phyloP scores from a whole-genome alignment of 345 rosid species.

The Capsella bursapastoris region DNA sequence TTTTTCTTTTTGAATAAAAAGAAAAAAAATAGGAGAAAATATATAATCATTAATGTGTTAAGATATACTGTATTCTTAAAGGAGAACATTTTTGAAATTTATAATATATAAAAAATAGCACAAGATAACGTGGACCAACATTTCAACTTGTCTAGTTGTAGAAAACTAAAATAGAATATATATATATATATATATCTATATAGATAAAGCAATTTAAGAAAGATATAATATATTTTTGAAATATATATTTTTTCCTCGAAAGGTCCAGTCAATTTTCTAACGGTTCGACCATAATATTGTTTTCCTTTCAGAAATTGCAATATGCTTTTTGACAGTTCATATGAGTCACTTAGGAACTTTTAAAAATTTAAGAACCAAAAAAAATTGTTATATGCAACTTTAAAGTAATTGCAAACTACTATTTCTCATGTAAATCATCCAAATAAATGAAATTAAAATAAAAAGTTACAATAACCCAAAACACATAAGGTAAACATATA shows the following conservation, averaged over 20 bases:
- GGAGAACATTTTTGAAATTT: not conserved
- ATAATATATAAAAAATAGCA: not conserved
- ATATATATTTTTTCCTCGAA: not conserved
- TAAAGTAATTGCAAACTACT: no score
- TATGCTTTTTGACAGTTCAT: no score
- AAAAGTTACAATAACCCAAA: not conserved
- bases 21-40: not conserved
- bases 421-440: no score
- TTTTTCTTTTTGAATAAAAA: not conserved
- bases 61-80: not conserved
- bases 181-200: no score
- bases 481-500: not conserved
- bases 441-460: not conserved
- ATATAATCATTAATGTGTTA: not conserved
- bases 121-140: not conserved
- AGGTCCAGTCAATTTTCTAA: not conserved
- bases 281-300: not conserved
- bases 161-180: not conserved
- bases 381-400: no score
- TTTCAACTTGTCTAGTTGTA: not conserved
- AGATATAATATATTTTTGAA: not conserved
- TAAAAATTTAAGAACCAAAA: no score
- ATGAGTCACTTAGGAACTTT: no score
- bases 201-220: not conserved
- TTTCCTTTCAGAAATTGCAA: no score